Conservation (phyloP, 495 filamentous ascomycete species). For the Immersiella caudata region DNA sequence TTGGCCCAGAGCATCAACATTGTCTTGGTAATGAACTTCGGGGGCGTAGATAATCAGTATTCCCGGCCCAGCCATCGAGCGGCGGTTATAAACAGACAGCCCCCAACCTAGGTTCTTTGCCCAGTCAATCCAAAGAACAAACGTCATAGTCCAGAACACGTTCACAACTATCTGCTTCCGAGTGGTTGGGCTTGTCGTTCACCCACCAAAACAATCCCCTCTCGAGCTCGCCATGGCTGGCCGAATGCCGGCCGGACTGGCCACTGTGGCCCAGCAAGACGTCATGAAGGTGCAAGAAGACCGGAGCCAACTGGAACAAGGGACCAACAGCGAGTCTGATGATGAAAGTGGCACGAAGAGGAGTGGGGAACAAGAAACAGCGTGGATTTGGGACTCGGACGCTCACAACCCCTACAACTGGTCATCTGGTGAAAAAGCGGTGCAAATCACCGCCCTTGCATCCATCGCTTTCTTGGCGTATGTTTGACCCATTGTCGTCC, state of each 20-base stretch:
- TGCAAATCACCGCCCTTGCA: constrained; percentile 50
- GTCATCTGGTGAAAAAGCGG: constrained; percentile 52
- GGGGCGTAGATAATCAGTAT: not conserved
- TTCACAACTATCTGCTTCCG: too few relatives aligned
- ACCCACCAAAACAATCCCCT: too few relatives aligned
- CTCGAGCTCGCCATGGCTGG: too few relatives aligned
- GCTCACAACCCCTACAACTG: constrained; percentile 65
- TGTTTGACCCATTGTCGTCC: constrained; percentile 17
- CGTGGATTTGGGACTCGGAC: constrained; percentile 50
- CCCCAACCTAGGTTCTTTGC: too few relatives aligned
- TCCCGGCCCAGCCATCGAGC: not conserved
- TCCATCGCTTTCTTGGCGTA: constrained; percentile 50
- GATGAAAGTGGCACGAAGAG: not conserved
- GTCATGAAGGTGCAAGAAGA: not conserved
- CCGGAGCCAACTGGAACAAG: not conserved
- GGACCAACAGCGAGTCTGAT: not conserved
- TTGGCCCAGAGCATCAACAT: not conserved
- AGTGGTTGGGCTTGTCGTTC: too few relatives aligned
- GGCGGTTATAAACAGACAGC: not conserved
- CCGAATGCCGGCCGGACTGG: too few relatives aligned
- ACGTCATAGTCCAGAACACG: too few relatives aligned
- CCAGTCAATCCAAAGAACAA: too few relatives aligned
- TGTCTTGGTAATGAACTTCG: not conserved
- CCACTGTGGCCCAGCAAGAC: not conserved
- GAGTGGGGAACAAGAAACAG: not conserved